Conservation (phyloP, 2,329 filamentous ascomycete species). For the Colletotrichum sp. region DNA sequence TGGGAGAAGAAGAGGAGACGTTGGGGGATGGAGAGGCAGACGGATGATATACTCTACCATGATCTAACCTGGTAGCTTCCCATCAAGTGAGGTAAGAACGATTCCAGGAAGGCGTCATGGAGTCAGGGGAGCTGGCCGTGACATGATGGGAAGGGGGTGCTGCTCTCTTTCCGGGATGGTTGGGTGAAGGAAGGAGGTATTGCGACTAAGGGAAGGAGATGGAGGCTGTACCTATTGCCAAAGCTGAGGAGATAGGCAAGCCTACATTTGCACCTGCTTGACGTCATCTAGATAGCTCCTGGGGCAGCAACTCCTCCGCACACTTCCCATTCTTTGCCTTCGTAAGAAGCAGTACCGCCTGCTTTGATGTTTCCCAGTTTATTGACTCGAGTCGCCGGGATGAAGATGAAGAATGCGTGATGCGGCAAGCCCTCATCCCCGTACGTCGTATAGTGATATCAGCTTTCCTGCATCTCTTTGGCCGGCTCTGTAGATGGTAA, state of each 20-base stretch:
- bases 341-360: neutral
- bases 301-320: neutral
- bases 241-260: neutral
- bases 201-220: neutral
- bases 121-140: fast-evolving
- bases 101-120: fast-evolving
- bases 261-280: neutral
- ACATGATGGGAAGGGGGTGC: neutral
- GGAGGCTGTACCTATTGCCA: neutral
- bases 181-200: neutral
- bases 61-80: neutral
- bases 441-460: fast-evolving
- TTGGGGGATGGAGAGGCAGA: neutral
- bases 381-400: neutral
- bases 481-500: neutral
- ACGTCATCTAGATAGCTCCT: fast-evolving
- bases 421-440: neutral
- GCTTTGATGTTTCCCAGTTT: neutral
- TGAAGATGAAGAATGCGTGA: neutral
- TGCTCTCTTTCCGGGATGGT: neutral
- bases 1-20: neutral
- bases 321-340: neutral
- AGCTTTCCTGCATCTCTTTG: neutral
- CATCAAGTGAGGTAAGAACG: fast-evolving
- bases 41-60: neutral